A percentile compares a stretch with the other conserved stretches of the same genome.
These are phyloP conservation scores for Fusarium buxicola DNA, from an alignment of 2,329 filamentous ascomycete genomes.

Conservation along the genomic window DNA sequence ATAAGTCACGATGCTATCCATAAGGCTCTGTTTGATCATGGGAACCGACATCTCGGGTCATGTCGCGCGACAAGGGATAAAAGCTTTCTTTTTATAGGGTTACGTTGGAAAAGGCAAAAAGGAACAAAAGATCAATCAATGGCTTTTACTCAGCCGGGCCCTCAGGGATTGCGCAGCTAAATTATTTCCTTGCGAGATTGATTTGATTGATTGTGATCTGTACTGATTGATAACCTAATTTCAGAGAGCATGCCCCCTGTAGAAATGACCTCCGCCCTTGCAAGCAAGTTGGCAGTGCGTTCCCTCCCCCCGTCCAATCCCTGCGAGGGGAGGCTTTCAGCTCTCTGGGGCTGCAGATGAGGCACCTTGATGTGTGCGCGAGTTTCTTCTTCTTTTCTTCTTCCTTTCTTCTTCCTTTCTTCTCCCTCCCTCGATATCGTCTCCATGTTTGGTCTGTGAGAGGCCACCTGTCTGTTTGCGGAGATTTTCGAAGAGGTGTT, in stretches of 20 bases:
- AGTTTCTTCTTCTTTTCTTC: background rate
- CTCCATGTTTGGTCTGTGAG: background rate
- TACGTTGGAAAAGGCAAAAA: background rate
- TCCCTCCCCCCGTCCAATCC: constrained; percentile 6
- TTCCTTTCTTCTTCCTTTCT: background rate
- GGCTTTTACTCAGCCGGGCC: too few species aligned
- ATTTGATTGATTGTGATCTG: constrained; percentile 33
- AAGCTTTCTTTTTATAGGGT: background rate
- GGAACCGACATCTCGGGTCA: background rate
- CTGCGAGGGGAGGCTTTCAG: constrained; percentile 10
- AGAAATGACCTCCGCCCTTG: constrained; percentile 14
- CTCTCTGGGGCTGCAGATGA: constrained; percentile 5
- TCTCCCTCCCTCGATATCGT: too few species aligned
- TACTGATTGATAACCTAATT: constrained; percentile 47
- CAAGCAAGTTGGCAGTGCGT: constrained; percentile 4
- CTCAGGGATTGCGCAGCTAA: too few species aligned
- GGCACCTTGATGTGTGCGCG: constrained; percentile 8
- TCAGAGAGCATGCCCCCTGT: constrained; percentile 17
- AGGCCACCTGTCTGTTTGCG: constrained; percentile 3
- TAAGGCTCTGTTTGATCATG: constrained; percentile 14
- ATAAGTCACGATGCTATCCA: background rate
- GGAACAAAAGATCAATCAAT: background rate
- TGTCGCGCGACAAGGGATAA: background rate
- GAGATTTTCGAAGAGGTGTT: background rate
- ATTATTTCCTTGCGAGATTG: too few species aligned